Conservation (phyloP, 139 green algal species). For the Chlamydomonas sphaeroides region DNA sequence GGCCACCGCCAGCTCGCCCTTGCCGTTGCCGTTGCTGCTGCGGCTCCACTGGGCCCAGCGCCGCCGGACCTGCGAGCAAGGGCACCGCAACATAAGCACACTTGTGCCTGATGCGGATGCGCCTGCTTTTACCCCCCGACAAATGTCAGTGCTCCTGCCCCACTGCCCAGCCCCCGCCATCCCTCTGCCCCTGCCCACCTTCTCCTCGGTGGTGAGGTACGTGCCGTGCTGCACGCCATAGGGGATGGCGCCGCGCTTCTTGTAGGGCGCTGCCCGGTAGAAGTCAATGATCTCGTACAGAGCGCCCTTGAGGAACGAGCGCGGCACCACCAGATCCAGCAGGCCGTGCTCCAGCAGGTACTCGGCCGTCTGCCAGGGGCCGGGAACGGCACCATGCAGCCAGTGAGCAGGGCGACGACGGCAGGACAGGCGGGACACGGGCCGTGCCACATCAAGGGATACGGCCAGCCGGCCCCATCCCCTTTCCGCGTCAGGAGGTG, state of each 20-base stretch:
- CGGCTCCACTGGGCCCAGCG: conserved; percentile 38
- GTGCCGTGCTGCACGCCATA: conserved; percentile 68
- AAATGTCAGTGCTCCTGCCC: too few species aligned
- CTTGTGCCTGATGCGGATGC: too few species aligned
- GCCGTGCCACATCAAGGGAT: too few species aligned
- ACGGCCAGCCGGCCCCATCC: too few species aligned
- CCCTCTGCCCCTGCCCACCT: neutral
- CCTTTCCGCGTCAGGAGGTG: too few species aligned
- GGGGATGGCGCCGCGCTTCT: conserved; percentile 58
- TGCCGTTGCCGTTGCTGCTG: conserved; percentile 17
- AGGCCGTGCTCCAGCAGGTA: conserved; percentile 72
- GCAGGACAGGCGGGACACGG: too few species aligned
- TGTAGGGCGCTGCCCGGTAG: conserved; percentile 69
- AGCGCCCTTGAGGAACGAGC: conserved; percentile 71
- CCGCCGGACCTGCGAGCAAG: conserved; percentile 17
- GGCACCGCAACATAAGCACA: too few species aligned
- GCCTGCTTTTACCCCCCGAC: too few species aligned
- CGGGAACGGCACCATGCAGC: too few species aligned
- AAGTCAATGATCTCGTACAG: conserved; percentile 76
- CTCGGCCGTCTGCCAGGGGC: conserved; percentile 61
- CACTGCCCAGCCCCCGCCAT: too few species aligned
- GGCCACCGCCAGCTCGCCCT: conserved; percentile 17
- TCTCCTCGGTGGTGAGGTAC: conserved; percentile 61
- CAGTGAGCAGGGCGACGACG: too few species aligned
- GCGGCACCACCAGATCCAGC: conserved; percentile 70